phyloP scores from a whole-genome alignment of 257 asterid species.

The Capsicum rhomboideum region DNA sequence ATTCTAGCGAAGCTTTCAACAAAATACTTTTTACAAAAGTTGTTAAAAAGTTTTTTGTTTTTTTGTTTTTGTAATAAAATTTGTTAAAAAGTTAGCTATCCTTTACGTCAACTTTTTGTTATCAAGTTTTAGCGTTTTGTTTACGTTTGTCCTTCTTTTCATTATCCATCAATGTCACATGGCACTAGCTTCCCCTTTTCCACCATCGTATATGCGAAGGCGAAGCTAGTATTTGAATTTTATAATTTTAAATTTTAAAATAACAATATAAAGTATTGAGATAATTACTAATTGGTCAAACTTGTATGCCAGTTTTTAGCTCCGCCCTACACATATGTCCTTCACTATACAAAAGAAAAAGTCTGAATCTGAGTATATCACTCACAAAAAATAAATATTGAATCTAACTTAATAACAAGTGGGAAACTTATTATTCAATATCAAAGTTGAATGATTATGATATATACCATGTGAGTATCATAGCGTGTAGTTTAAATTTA shows the following conservation, averaged over 20 bases:
- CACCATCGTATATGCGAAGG: neutral
- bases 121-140: neutral
- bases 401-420: neutral
- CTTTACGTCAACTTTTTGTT: neutral
- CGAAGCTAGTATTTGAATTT: neutral
- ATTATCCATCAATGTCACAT: neutral
- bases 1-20: neutral
- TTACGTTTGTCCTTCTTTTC: neutral
- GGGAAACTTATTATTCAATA: neutral
- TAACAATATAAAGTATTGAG: neutral
- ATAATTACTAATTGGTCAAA: neutral
- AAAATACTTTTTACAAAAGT: neutral
- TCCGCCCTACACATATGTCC: neutral
- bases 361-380: neutral
- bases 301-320: neutral
- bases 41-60: neutral
- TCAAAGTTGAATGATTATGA: neutral
- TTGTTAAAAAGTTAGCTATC: neutral
- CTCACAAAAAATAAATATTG: neutral
- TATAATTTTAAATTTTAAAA: neutral
- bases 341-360: too few species aligned
- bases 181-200: neutral
- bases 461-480: neutral
- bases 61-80: neutral
- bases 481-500: neutral